Percentiles rank a stretch among this genome's conserved stretches.
Conservation (phyloP, 1,284 basidiomycete genomes). For the Earliella scabrosa region DNA sequence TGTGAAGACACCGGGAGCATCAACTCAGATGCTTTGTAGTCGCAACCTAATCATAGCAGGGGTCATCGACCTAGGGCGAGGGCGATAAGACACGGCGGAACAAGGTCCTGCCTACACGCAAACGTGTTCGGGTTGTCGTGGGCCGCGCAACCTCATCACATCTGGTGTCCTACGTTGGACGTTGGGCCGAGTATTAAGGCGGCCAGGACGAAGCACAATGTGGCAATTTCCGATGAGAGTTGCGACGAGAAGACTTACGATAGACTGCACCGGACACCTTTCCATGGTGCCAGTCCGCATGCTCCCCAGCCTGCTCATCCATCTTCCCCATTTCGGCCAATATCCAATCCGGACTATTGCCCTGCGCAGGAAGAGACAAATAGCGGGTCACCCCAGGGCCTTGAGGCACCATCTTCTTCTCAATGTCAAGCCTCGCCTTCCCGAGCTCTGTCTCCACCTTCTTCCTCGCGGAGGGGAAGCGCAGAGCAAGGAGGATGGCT, state of each 20-base stretch:
- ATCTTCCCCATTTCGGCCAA: slow-evolving; percentile 79
- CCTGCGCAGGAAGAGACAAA: slow-evolving; percentile 68
- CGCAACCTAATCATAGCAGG: no score
- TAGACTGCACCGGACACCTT: slow-evolving; percentile 90
- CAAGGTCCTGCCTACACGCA: no score
- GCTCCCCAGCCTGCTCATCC: slow-evolving; percentile 57
- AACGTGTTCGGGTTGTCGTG: no score
- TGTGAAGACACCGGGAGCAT: background rate
- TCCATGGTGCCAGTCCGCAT: slow-evolving; percentile 71
- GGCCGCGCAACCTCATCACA: no score
- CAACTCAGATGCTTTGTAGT: no score
- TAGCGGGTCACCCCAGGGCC: slow-evolving; percentile 65
- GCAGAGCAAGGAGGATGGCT: slow-evolving; percentile 64
- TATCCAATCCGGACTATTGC: slow-evolving; percentile 80
- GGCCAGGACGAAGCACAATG: no score
- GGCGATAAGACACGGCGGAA: no score
- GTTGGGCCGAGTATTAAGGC: no score
- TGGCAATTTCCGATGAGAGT: no score
- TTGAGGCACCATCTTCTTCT: slow-evolving; percentile 69
- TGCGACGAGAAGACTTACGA: no score
- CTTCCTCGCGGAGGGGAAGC: slow-evolving; percentile 67
- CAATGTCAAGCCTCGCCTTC: slow-evolving; percentile 67
- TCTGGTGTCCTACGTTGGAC: no score
- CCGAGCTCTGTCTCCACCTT: slow-evolving; percentile 77
- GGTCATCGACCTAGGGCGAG: no score